phyloP scores from a whole-genome alignment of 2,329 filamentous ascomycete species.

The Fusarium chlamydosporum region DNA sequence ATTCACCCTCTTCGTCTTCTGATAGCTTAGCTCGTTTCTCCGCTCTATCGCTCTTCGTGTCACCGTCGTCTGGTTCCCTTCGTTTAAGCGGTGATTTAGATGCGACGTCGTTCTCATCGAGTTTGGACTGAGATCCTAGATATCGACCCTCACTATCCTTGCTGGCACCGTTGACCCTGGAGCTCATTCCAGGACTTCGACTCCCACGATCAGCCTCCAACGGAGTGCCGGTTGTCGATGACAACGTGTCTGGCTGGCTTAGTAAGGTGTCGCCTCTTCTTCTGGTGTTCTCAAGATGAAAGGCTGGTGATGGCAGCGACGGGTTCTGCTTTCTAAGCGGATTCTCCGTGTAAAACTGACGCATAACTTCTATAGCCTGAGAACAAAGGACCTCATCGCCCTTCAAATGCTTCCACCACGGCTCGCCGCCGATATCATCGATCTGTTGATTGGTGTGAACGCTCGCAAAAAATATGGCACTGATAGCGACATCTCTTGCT shows the following conservation, averaged over 20 bases:
- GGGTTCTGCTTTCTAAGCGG: conserved; percentile 71
- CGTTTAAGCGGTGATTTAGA: conserved; percentile 60
- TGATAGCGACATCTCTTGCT: conserved; percentile 84
- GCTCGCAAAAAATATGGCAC: conserved; percentile 88
- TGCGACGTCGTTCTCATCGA: conserved; percentile 51
- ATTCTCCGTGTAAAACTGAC: conserved; percentile 76
- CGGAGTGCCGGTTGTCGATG: conserved; percentile 65
- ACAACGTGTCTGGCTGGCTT: conserved; percentile 61
- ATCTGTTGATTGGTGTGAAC: conserved; percentile 81
- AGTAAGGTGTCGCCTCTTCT: conserved; percentile 61
- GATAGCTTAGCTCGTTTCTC: conserved; percentile 63
- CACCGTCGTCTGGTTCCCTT: conserved; percentile 58
- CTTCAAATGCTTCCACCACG: conserved; percentile 89
- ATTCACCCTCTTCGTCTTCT: conserved; percentile 66
- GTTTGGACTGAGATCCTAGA: conserved; percentile 57
- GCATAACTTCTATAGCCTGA: conserved; percentile 82
- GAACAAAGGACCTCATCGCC: conserved; percentile 79
- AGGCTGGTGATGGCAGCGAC: conserved; percentile 67
- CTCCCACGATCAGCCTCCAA: conserved; percentile 64
- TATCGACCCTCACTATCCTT: conserved; percentile 52
- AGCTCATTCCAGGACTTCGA: conserved; percentile 65
- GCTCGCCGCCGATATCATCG: conserved; percentile 78
- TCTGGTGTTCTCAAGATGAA: conserved; percentile 69
- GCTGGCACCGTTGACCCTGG: conserved; percentile 58
- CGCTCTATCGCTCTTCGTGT: conserved; percentile 54